Evolutionary conservation across 208 protist species (phyloP).

Genomic region (Leishmania major): DNA sequence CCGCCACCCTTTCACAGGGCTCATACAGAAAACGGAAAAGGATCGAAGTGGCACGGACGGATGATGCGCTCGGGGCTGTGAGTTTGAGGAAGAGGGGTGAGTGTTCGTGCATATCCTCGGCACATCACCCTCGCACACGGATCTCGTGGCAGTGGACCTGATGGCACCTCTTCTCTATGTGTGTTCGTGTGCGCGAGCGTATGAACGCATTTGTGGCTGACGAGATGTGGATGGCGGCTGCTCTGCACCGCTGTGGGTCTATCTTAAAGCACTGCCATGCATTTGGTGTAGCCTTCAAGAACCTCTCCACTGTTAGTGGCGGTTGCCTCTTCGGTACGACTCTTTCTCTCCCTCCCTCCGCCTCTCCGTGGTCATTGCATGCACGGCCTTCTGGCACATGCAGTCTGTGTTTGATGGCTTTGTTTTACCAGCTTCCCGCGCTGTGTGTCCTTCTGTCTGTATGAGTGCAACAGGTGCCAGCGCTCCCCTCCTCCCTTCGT

Average conservation of each 20-base stretch:
- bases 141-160: background rate
- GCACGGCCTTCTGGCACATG: background rate
- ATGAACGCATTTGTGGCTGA: background rate
- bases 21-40: background rate
- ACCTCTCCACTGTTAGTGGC: background rate
- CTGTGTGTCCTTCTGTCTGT: background rate
- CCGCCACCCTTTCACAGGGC: background rate
- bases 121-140: background rate
- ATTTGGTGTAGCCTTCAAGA: background rate
- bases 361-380: background rate
- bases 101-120: background rate
- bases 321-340: background rate
- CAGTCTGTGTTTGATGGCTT: background rate
- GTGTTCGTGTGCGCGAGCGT: background rate
- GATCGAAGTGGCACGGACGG: background rate
- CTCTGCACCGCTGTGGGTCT: background rate
- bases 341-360: conserved; percentile 2
- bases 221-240: background rate
- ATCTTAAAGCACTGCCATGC: background rate
- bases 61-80: background rate
- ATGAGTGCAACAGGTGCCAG: background rate
- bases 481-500: background rate
- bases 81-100: background rate
- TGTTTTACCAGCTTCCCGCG: background rate
- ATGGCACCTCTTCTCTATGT: background rate